These are phyloP conservation scores for Kodamaea kaohsiungensis DNA, from an alignment of 805 yeast genomes.

Conservation along the genomic window DNA sequence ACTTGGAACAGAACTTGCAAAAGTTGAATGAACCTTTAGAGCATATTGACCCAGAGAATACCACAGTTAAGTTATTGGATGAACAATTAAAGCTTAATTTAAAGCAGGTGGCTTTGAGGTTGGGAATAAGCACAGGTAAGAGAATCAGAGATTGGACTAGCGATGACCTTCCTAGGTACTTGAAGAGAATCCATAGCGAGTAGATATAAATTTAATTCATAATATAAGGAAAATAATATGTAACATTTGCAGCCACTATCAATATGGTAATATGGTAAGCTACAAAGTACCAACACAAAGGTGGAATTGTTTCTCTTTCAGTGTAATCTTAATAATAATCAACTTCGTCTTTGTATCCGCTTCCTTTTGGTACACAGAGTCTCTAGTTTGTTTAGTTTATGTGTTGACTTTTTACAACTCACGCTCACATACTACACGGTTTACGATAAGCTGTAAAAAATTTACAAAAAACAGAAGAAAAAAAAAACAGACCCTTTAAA, in stretches of 20 bases:
- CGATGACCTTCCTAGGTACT: conserved; percentile 46
- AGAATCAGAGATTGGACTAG: conserved; percentile 64
- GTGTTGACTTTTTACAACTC: background rate
- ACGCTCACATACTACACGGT: background rate
- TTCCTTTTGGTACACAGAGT: no score
- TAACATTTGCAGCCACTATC: background rate
- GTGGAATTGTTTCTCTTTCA: no score
- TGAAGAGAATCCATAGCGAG: conserved; percentile 38
- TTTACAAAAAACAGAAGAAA: conserved; percentile 1
- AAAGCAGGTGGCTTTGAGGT: conserved; percentile 48
- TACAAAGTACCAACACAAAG: no score
- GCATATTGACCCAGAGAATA: conserved; percentile 13
- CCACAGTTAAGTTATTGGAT: conserved; percentile 16
- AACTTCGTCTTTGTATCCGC: background rate
- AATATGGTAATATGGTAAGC: no score
- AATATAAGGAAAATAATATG: background rate
- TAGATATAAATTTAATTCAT: background rate
- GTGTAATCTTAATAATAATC: no score
- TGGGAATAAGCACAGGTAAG: conserved; percentile 49
- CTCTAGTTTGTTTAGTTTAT: background rate
- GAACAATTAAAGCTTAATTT: conserved; percentile 41
- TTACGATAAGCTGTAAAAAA: background rate
- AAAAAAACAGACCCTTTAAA: background rate
- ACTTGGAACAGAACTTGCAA: conserved; percentile 19
- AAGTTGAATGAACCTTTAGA: conserved; percentile 7